Base-by-base conservation (phyloP, 345 rosid genomes). In the Citrus maxima region DNA sequence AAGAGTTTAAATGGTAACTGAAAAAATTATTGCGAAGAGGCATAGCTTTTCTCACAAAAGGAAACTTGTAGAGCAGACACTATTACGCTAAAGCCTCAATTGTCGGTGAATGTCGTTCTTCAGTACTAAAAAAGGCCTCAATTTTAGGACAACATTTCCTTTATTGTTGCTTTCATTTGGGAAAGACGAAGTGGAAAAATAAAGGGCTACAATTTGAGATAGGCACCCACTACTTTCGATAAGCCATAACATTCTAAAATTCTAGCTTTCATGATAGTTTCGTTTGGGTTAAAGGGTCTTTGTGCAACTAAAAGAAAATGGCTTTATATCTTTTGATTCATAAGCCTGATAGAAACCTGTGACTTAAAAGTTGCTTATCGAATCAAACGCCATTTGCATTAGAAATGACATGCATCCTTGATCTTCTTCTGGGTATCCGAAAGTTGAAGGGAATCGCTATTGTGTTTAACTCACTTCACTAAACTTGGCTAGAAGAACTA, bases 271-370 rank as follows among this genome's bases (percentile, higher is more conserved):
- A 62, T 5, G 27, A 40, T 72, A 32, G 28, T 49, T 49, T n/a
- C 71, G 32, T 75, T 46, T 30, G 21, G 25, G 77, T 40, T 46
- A 12, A 42, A 10, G 28, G 16, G 68, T 38, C 67, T n/a, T 42
- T 37, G 56, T 59, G 67, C 67, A 73, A 73, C 67, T 28, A 10
- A 61, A 12, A 42, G 68, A 74, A 61, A 74, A 40, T 40, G 60
- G 75, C 75, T 54, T 54, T 71, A 2, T 14, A 71, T 54, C 75
- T 54, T 71, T 30, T 71, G 63, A 71, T 71, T 54, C 55, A 19
- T 21, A 32, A 32, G 3, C 62, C 42, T 21, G 75, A 71, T 30
- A 18, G 75, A 30, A 71, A 71, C 75, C 62, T 5, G 38, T 51
- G 5, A 54, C 63, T 54, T 54, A 38, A n/a, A 30, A 54, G 2